phyloP scores from a whole-genome alignment of 768 basidiomycete genomes.

The Kondoa malvinella region DNA sequence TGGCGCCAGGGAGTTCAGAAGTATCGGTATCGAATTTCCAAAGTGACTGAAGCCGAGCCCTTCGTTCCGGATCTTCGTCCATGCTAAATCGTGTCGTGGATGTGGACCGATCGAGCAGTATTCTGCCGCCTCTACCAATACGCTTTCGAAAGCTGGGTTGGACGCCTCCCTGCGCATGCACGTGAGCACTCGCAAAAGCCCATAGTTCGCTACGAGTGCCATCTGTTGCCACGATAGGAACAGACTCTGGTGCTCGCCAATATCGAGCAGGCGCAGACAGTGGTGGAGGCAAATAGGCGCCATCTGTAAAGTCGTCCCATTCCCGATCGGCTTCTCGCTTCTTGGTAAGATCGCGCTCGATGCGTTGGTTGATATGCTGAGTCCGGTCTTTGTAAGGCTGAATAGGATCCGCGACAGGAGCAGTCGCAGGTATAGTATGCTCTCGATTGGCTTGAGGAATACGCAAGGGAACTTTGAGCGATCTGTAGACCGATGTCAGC shows the following conservation, averaged over 20 bases:
- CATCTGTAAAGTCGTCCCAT: constrained; percentile 80
- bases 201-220: constrained; percentile 13
- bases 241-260: constrained; percentile 35
- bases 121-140: constrained; percentile 63
- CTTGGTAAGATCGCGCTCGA: constrained; percentile 45
- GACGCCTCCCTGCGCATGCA: constrained; percentile 31
- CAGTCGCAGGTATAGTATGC: constrained; percentile 33
- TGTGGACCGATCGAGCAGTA: constrained; percentile 48
- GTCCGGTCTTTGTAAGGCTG: constrained; percentile 40
- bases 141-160: constrained; percentile 47
- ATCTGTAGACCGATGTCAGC: neutral
- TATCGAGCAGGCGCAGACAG: constrained; percentile 39
- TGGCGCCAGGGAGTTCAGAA: constrained; percentile 22
- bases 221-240: constrained; percentile 30
- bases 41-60: constrained; percentile 16
- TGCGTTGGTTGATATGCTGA: constrained; percentile 43
- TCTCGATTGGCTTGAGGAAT: constrained; percentile 9
- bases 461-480: neutral
- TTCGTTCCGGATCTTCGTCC: constrained; percentile 20
- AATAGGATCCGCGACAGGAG: constrained; percentile 33
- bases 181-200: constrained; percentile 27
- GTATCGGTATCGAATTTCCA: constrained; percentile 24
- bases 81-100: neutral
- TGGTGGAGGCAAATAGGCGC: constrained; percentile 51
- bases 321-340: constrained; percentile 59